Evolutionary conservation across 768 basidiomycete genomes (phyloP), one percentile per base, ranked within the genome.

Genomic region (Cyclocybe cylindracea): DNA sequence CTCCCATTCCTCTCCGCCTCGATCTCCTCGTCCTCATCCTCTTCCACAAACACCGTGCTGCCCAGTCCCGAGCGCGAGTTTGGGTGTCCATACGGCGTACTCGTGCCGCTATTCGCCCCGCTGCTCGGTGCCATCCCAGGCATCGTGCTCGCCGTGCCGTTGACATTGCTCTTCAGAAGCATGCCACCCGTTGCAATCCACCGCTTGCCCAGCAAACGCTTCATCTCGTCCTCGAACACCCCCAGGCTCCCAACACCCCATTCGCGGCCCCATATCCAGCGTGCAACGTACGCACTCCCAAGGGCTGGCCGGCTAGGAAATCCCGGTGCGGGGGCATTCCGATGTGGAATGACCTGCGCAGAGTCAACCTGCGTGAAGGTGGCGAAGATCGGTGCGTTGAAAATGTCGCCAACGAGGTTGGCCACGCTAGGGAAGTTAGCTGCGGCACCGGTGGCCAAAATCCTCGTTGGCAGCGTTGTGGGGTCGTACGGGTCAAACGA

Each of bases 251-350:
- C 71, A 3, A 72, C 62, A 18, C 71, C 70, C 73, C 74, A 66
- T 59, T 89, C 86, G 57, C 83, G 79, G 37, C 87, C 84, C 90
- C 89, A 93, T 39, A 89, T 85, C 91, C 91, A 94, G 7, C 91
- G 78, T 29, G 90, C 91, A 38, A 89, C 71, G 61, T 90, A 93
- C 1, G 91, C 88, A 0, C 82, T 79, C 0, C 91, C 91, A 3
- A 93, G 71, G 0, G 87, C 77, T 1, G 83, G 86, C 10, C 90
- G 79, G 10, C 82, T 80, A 0, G 88, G 85, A 66, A 80, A 89
- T 10, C 88, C 86, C 18, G 64, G 58, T 0, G 84, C 85, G 7
- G 89, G 90, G 0, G 88, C 83, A 57, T 90, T 90, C 19, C 89
- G 79, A 59, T 90, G 89, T 10, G 84, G 78, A 11, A 82, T 77